Evolutionary conservation across 2,329 filamentous ascomycete genomes (phyloP).

Genomic region (Annulohypoxylon truncatum): DNA sequence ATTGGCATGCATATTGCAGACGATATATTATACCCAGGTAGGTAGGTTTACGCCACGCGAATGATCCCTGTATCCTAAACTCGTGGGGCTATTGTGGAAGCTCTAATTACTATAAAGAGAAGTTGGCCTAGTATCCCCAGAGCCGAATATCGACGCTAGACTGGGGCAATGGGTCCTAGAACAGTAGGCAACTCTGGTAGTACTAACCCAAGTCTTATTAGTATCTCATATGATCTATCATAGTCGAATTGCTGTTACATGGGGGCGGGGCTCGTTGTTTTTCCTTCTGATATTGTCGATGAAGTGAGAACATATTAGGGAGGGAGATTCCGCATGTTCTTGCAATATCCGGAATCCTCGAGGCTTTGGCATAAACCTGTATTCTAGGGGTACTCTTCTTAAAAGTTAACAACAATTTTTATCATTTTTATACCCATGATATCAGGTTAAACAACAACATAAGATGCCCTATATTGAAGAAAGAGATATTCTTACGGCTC

Average conservation of each 20-base stretch:
- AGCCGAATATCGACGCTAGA: slow-evolving; percentile 23
- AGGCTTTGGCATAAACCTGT: neutral
- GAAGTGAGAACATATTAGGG: slow-evolving; percentile 9
- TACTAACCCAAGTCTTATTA: slow-evolving; percentile 1
- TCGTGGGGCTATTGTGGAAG: neutral
- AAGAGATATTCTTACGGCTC: neutral
- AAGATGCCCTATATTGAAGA: slow-evolving; percentile 21
- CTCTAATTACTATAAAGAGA: slow-evolving; percentile 3
- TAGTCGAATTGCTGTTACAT: neutral
- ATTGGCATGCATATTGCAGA: slow-evolving; percentile 1
- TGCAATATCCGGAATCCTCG: neutral
- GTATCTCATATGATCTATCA: slow-evolving; percentile 8
- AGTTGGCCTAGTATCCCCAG: slow-evolving; percentile 1
- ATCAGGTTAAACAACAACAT: neutral
- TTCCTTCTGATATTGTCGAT: neutral
- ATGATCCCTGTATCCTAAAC: neutral
- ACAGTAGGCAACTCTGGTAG: neutral
- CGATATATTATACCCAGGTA: neutral
- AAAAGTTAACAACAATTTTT: neutral
- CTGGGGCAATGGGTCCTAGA: neutral
- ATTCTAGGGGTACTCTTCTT: neutral
- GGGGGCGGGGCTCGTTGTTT: neutral
- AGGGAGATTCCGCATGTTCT: neutral
- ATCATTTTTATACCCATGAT: neutral
- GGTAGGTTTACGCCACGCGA: slow-evolving; percentile 14